phyloP scores from a whole-genome alignment of 1,284 basidiomycete genomes.

The Austroboletus niveus region DNA sequence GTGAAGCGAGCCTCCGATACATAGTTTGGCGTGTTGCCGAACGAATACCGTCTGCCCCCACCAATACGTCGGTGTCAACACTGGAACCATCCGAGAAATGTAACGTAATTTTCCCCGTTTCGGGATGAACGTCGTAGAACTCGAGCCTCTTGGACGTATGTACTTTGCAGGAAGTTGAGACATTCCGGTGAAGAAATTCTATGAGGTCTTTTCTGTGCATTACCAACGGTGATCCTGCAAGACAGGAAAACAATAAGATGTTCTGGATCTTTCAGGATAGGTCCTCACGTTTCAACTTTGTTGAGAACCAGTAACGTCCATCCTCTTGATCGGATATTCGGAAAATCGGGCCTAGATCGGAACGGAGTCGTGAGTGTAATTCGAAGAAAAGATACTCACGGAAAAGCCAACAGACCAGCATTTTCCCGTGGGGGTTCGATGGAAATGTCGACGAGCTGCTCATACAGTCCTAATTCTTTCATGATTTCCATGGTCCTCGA shows the following conservation, averaged over 20 bases:
- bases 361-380: not conserved
- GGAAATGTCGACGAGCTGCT: slow-evolving; percentile 15
- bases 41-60: slow-evolving; percentile 31
- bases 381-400: too few species aligned
- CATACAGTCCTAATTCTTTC: slow-evolving; percentile 33
- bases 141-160: slow-evolving; percentile 33
- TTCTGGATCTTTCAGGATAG: not conserved
- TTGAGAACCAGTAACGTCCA: slow-evolving; percentile 23
- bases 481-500: slow-evolving; percentile 36
- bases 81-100: slow-evolving; percentile 35
- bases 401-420: slow-evolving; percentile 7
- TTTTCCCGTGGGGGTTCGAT: slow-evolving; percentile 8
- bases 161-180: slow-evolving; percentile 29
- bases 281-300: too few species aligned
- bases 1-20: slow-evolving; percentile 13
- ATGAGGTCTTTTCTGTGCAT: slow-evolving; percentile 37
- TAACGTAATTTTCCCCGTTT: slow-evolving; percentile 17
- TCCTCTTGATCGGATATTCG: slow-evolving; percentile 26
- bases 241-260: not conserved
- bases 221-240: slow-evolving; percentile 23
- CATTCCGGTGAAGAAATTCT: slow-evolving; percentile 26
- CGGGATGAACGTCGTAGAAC: slow-evolving; percentile 18
- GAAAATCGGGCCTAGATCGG: slow-evolving; percentile 11
- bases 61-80: slow-evolving; percentile 32
- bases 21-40: slow-evolving; percentile 21